Base-by-base conservation (phyloP, 2,329 filamentous ascomycete species). In the Alternaria triticimaculans region DNA sequence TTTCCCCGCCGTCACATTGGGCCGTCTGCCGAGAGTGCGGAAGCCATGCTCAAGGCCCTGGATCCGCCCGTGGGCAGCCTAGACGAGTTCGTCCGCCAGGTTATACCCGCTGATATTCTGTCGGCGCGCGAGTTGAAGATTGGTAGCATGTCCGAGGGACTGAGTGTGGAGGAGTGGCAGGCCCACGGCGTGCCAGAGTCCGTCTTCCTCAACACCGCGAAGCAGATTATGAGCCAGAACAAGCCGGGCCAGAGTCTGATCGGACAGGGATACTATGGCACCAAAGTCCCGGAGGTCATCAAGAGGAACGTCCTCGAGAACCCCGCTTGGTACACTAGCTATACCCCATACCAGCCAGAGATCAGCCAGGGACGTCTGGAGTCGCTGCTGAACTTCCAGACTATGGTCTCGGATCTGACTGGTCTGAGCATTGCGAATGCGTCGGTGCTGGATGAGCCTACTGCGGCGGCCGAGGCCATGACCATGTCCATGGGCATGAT, bases 311-410 rank as follows among this genome's bases (percentile, higher is more conserved):
- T 98, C 5, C 84, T 98, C 62, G 94, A 98, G 85, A 95, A 92
- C 79, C 95, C 95, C 6, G 94, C 90, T 10, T 98, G 95, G 95
- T 98, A 98, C 80, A 98, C 95, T 44, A 97, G 94, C 82, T 97
- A 98, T 81, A 97, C 95, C 0, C 95, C 95, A 15, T 98, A 97
- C 82, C 95, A 98, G 83, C 92, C 95, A 3, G 95, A 98, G 83
- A 97, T 98, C 84, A 97, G 94, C 79, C 95, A 98, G 82, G 95
- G 95, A 37, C 90, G 95, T 59, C 82, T 98, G 66, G 93, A 97
- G 85, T 97, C 93, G 6, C 84, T 98, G 58, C 85, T 98, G 67
- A 98, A 98, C 85, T 98, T 94, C 84, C 95, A 98, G 84, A 98
- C 95, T 18, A 86, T 98, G 84, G 91, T 97, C 9, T 89, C 90